Evolutionary conservation across 768 basidiomycete genomes (phyloP).

Genomic region (Pisolithus sp.): DNA sequence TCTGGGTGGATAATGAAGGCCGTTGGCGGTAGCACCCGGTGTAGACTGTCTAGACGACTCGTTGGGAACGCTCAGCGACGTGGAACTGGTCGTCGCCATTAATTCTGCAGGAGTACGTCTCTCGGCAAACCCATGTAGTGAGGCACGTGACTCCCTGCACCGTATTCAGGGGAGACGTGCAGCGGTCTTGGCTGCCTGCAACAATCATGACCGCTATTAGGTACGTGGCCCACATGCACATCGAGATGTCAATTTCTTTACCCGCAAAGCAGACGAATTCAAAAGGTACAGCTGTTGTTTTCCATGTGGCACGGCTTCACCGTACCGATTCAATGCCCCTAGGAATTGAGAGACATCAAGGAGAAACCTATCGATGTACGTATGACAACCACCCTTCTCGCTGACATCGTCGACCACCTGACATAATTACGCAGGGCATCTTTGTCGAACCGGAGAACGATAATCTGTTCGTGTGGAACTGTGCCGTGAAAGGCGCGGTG

Average conservation of each 20-base stretch:
- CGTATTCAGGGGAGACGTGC: no score
- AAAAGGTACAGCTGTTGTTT: slow-evolving; percentile 45
- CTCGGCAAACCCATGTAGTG: no score
- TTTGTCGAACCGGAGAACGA: slow-evolving; percentile 58
- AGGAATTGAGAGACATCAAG: slow-evolving; percentile 66
- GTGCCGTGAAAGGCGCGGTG: slow-evolving; percentile 68
- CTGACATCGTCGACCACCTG: slow-evolving; percentile 7
- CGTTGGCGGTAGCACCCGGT: slow-evolving; percentile 15
- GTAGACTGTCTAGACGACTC: slow-evolving; percentile 31
- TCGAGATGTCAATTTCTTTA: slow-evolving; percentile 13
- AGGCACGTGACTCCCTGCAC: no score
- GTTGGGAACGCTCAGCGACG: slow-evolving; percentile 18
- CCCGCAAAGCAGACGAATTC: slow-evolving; percentile 52
- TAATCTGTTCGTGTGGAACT: slow-evolving; percentile 74
- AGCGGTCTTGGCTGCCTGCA: not conserved
- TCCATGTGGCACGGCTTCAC: slow-evolving; percentile 1
- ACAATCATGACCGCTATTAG: slow-evolving; percentile 34
- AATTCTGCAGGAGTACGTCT: not conserved
- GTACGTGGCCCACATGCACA: slow-evolving; percentile 17
- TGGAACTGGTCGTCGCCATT: slow-evolving; percentile 12
- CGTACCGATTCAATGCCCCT: slow-evolving; percentile 6
- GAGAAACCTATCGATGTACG: slow-evolving; percentile 61
- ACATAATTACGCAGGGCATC: slow-evolving; percentile 44
- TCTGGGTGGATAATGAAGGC: slow-evolving; percentile 15
- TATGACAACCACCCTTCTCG: slow-evolving; percentile 9